Conservation (phyloP, 2,329 filamentous ascomycete species). For the Ambrosiella cleistominuta region DNA sequence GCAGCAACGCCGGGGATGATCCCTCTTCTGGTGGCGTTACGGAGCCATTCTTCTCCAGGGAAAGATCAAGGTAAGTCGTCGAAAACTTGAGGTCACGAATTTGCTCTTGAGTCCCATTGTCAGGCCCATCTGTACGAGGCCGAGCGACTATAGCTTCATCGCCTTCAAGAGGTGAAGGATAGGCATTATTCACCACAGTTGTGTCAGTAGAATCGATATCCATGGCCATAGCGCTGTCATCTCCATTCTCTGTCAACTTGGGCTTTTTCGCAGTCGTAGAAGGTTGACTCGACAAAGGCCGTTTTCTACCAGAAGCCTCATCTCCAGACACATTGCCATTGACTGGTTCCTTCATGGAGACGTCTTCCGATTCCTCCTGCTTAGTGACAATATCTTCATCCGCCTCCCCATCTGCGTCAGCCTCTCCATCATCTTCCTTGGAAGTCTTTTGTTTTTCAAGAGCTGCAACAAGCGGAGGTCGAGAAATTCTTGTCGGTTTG, state of each 20-base stretch:
- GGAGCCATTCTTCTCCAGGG: constrained; percentile 19
- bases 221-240: constrained; percentile 27
- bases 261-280: constrained; percentile 9
- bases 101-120: constrained; percentile 48
- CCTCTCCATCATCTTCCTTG: constrained; percentile 20
- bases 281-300: constrained; percentile 10
- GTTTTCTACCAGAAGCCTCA: constrained; percentile 8
- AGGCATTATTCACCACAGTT: constrained; percentile 38
- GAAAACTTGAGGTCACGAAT: constrained; percentile 40
- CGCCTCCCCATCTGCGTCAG: constrained; percentile 16
- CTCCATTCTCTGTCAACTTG: constrained; percentile 11
- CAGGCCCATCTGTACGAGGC: constrained; percentile 41
- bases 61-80: constrained; percentile 43
- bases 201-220: constrained; percentile 35
- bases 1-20: constrained; percentile 43
- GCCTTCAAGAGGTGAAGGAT: constrained; percentile 45
- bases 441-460: background rate
- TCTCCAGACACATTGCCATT: background rate
- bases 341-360: constrained; percentile 8
- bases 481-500: background rate
- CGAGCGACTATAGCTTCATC: constrained; percentile 36
- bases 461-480: background rate
- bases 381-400: constrained; percentile 12
- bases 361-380: constrained; percentile 10
- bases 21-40: background rate